Evolutionary conservation across 371 early-diverging fungal genomes (phyloP).

Genomic region (Zychaea mexicana): DNA sequence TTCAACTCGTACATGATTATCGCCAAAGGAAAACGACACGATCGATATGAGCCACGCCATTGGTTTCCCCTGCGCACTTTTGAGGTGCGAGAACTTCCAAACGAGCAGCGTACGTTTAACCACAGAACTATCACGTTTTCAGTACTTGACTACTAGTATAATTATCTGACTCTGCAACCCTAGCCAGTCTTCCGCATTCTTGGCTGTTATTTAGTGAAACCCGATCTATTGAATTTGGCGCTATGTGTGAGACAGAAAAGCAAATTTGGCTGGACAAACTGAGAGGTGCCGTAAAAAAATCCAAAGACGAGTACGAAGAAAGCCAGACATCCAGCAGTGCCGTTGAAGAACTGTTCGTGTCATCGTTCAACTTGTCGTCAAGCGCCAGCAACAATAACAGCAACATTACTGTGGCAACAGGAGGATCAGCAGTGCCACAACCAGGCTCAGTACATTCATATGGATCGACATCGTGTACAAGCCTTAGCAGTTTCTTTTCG

Average conservation of each 20-base stretch:
- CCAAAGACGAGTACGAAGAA: slow-evolving; percentile 13
- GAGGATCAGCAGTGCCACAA: too few relatives aligned
- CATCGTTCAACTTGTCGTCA: slow-evolving; percentile 16
- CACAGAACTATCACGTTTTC: too few relatives aligned
- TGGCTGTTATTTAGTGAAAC: slow-evolving; percentile 21
- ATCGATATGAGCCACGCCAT: slow-evolving; percentile 51
- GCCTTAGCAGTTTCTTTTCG: slow-evolving; percentile 8
- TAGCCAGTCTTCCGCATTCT: slow-evolving; percentile 12
- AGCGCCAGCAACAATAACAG: slow-evolving; percentile 5
- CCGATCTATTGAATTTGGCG: slow-evolving; percentile 20
- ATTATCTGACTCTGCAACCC: not conserved
- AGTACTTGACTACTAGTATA: too few relatives aligned
- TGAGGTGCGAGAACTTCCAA: slow-evolving; percentile 35
- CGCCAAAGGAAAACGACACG: slow-evolving; percentile 51
- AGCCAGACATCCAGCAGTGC: slow-evolving; percentile 2
- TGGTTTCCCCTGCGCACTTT: slow-evolving; percentile 61
- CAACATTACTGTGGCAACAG: not conserved
- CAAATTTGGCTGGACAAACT: slow-evolving; percentile 24
- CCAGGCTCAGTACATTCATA: not conserved
- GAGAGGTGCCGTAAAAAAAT: slow-evolving; percentile 11
- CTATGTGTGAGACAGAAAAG: slow-evolving; percentile 28
- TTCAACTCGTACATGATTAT: slow-evolving; percentile 59
- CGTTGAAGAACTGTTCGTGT: slow-evolving; percentile 26
- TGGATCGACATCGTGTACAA: slow-evolving; percentile 7
- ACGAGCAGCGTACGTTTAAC: slow-evolving; percentile 30